Base-by-base conservation (phyloP, 768 basidiomycete species). In the Mycena sanguinolenta region DNA sequence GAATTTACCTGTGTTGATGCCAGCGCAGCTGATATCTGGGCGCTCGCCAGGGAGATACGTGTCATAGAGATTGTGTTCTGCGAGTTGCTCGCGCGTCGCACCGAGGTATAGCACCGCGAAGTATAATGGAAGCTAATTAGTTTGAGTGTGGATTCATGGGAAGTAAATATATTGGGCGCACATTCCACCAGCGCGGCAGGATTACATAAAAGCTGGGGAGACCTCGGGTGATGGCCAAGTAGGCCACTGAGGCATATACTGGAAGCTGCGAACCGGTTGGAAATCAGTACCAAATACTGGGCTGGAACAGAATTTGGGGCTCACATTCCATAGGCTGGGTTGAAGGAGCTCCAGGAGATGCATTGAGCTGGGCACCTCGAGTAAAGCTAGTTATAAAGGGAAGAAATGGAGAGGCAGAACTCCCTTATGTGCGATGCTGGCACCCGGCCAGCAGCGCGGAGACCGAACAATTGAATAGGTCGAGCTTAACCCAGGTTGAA, bases 21-120 rank as follows among this genome's bases (percentile, higher is more conserved):
- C 71, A 10, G 21, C 39, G 52, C 71, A 72, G 38, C 46, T 59
- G 16, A 36, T 34, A 10, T 30, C n/a, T 0, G 71, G 65, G 7
- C 57, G 52, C 23, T 72, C 71, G 21, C 52, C 66, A 14, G 54
- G 55, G 23, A 58, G 66, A 50, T 72, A 72, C 19, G 71, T 72
- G 32, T 72, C 71, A 62, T 64, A 68, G 14, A 72, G 42, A 42
- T 72, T 72, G 34, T 72, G 34, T 2, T 16, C 16, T 2, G 42
- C n/a, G 12, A 72, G 58, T 12, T 59, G 55, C 16, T 25, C 34
- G 42, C 71, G 71, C 23, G 66, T 67, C 21, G 28, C 52, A 10
- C 66, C 62, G 4, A 72, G 65, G 30, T 72, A 72, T 16, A 72
- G 38, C 2, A 72, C 55, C 17, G 57, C 55, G 42, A 68, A 13